These are phyloP conservation scores for Podospora appendiculata DNA, from an alignment of 495 filamentous ascomycete genomes.

Conservation along the genomic window DNA sequence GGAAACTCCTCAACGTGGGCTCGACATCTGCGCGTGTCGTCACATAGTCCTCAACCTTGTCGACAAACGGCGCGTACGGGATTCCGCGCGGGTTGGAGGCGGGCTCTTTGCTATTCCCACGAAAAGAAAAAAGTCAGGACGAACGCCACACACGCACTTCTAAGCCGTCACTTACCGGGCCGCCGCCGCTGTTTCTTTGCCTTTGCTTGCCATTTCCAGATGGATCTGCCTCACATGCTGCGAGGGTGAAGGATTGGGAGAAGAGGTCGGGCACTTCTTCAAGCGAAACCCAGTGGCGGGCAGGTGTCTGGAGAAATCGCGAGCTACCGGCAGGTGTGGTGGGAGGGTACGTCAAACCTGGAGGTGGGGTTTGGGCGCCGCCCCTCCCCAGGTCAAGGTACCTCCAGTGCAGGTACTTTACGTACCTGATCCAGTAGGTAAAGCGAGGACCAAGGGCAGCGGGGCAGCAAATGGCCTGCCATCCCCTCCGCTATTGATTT, in stretches of 20 bases:
- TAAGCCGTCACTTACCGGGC: slow-evolving; percentile 8
- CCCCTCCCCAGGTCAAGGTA: too few relatives aligned
- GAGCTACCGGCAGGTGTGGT: too few relatives aligned
- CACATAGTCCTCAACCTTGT: slow-evolving; percentile 94
- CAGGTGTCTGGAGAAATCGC: too few relatives aligned
- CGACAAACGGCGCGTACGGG: slow-evolving; percentile 89
- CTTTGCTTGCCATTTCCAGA: slow-evolving; percentile 23
- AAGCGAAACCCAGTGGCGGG: too few relatives aligned
- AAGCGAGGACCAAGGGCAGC: too few relatives aligned
- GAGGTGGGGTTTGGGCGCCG: too few relatives aligned
- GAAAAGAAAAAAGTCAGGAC: background rate
- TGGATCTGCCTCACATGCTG: background rate
- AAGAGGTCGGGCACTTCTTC: too few relatives aligned
- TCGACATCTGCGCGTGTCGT: slow-evolving; percentile 81
- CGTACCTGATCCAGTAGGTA: too few relatives aligned
- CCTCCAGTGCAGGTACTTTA: too few relatives aligned
- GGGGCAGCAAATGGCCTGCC: too few relatives aligned
- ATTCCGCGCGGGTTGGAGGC: slow-evolving; percentile 88
- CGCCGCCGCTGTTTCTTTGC: slow-evolving; percentile 19
- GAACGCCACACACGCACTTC: background rate
- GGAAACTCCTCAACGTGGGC: slow-evolving; percentile 80
- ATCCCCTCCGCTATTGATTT: too few relatives aligned
- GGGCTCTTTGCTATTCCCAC: slow-evolving; percentile 37
- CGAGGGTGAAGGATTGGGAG: background rate
- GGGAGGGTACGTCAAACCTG: too few relatives aligned